phyloP scores from a whole-genome alignment of 768 basidiomycete genomes.

The Boletus speciosus region DNA sequence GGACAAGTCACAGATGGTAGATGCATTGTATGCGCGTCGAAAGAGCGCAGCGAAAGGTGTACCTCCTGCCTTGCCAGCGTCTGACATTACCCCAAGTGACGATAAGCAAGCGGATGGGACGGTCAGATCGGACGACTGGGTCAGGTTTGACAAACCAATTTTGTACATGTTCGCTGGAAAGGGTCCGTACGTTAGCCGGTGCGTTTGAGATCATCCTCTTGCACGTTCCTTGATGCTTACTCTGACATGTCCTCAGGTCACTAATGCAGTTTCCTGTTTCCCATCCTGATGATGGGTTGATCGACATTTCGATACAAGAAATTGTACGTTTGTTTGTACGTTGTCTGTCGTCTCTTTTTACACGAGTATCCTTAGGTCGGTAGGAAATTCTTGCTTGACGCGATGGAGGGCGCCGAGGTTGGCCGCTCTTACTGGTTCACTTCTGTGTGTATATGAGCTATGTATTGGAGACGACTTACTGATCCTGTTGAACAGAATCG shows the following conservation, averaged over 20 bases:
- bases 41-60: constrained; percentile 14
- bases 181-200: constrained; percentile 73
- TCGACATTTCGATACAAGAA: constrained; percentile 69
- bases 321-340: constrained; percentile 38
- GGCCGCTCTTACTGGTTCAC: constrained; percentile 63
- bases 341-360: background rate
- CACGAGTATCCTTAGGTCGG: constrained; percentile 18
- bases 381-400: constrained; percentile 48
- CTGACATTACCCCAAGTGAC: constrained; percentile 10
- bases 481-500: constrained; percentile 43
- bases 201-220: constrained; percentile 5
- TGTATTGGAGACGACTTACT: constrained; percentile 1
- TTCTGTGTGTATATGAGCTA: constrained; percentile 40
- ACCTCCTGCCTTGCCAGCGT: constrained; percentile 3
- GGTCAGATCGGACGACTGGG: constrained; percentile 58
- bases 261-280: constrained; percentile 85
- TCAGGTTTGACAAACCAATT: constrained; percentile 62
- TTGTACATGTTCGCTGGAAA: constrained; percentile 74
- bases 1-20: constrained; percentile 72
- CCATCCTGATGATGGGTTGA: constrained; percentile 70
- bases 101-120: constrained; percentile 19
- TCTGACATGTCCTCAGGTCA: constrained; percentile 41
- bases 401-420: constrained; percentile 57
- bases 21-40: constrained; percentile 42
- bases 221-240: background rate